Base-by-base conservation (phyloP, 257 asterid species). In the Catharanthus roseus region DNA sequence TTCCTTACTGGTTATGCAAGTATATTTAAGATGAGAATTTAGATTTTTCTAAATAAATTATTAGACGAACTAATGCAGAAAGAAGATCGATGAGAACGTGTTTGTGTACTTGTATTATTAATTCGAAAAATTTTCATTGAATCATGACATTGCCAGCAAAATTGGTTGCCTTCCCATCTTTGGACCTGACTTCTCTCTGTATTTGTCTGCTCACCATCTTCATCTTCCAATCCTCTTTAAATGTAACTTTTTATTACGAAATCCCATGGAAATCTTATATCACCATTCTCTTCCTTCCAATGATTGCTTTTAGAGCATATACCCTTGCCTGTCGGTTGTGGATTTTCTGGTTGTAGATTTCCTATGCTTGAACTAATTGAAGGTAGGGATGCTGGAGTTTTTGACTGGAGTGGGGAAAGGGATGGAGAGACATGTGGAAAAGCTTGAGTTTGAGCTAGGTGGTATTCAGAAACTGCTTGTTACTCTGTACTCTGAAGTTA, bases 331-430 rank as follows among this genome's bases (percentile, higher is more conserved):
- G 9, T 54, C 16, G 31, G 23, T 54, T 2, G 18, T 24, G 10
- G 61, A 54, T 54, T 54, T 29, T 54, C 61, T 54, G 31, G 31
- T 54, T 23, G 61, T 0, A 54, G 61, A 23, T 1, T 13, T 45
- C n/a, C 13, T 19, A 33, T 16, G 23, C 31, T 5, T 6, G 23
- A n/a, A 23, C 5, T 13, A 54, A n/a, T 23, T 23, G 21, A 54
- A 15, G 31, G 3, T 87, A 12, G 97, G 96, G 73, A 91, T 91
- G 73, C 97, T 96, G 2, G 96, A 89, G 75, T 91, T 91, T 77
- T 72, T 91, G 83, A 91, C 76, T 58, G 95, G 95, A 76, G 83
- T 91, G 18, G 97, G 97, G 66, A 87, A 83, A 76, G 97, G 95
- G 36, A 75, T 87, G 68, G 88, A 85, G 74, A 80, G 76, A 24